These are phyloP conservation scores for Apiotrichum domesticum DNA, from an alignment of 1,284 basidiomycete genomes.

Conservation along the genomic window DNA sequence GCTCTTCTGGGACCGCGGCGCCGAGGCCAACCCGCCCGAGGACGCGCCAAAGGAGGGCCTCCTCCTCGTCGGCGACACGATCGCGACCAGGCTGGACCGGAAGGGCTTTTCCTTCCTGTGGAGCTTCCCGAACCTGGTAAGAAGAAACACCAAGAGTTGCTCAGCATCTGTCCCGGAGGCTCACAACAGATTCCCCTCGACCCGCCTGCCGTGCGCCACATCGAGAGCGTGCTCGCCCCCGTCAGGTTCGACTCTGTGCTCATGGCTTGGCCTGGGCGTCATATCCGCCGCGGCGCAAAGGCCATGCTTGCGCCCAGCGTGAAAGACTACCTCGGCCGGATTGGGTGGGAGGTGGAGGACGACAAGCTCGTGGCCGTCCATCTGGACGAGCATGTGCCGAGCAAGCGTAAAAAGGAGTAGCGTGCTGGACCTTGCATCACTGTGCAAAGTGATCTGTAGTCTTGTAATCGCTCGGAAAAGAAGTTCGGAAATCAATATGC, in stretches of 20 bases:
- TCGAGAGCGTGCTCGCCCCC: slow-evolving; percentile 20
- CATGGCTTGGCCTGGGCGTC: slow-evolving; percentile 38
- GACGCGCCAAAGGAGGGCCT: slow-evolving; percentile 28
- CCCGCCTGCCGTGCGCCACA: slow-evolving; percentile 27
- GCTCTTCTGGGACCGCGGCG: slow-evolving; percentile 42
- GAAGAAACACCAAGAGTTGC: slow-evolving; percentile 2
- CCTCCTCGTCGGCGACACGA: slow-evolving; percentile 40
- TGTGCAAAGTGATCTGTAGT: no score
- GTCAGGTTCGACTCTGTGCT: slow-evolving; percentile 35
- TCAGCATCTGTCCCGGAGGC: no score
- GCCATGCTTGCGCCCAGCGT: slow-evolving; percentile 30
- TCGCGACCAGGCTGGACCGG: slow-evolving; percentile 42
- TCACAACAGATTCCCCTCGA: slow-evolving; percentile 32
- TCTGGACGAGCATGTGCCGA: no score
- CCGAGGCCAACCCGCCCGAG: slow-evolving; percentile 30
- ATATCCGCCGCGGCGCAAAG: slow-evolving; percentile 36
- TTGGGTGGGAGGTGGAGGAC: slow-evolving; percentile 26
- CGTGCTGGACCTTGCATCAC: no score
- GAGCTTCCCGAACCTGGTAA: slow-evolving; percentile 44
- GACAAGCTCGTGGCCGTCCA: background rate
- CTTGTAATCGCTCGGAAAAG: no score
- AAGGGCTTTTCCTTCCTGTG: slow-evolving; percentile 43
- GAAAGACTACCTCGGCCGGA: slow-evolving; percentile 24
- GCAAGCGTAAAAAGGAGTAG: no score
- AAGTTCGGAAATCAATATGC: no score